A percentile compares a stretch with the other conserved stretches of the same genome.
Evolutionary conservation across 2,329 filamentous ascomycete species (phyloP).

Genomic region (Rosellinia necatrix): DNA sequence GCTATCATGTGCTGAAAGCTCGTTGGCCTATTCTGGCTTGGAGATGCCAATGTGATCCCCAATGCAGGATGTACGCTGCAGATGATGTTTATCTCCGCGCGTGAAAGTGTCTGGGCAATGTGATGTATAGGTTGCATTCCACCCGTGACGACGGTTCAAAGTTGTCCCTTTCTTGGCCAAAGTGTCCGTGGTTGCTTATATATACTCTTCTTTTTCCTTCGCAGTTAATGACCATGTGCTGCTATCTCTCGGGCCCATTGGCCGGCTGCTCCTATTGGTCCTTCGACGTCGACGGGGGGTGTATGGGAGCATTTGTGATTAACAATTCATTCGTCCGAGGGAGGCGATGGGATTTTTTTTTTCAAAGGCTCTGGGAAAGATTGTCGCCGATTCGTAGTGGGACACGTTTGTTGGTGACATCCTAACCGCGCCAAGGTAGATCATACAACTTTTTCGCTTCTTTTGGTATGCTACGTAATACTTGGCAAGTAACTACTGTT

Average conservation of each 20-base stretch:
- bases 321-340: neutral
- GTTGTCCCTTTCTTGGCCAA: neutral
- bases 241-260: slow-evolving; percentile 2
- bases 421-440: slow-evolving; percentile 9
- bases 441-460: slow-evolving; percentile 2
- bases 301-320: neutral
- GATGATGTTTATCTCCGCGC: neutral
- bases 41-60: neutral
- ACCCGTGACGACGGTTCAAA: neutral
- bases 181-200: neutral
- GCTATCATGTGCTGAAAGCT: neutral
- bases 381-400: neutral
- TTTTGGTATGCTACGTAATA: neutral
- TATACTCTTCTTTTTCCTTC: slow-evolving; percentile 4
- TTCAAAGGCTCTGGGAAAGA: neutral
- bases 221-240: slow-evolving; percentile 7
- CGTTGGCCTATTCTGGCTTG: neutral
- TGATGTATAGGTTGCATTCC: neutral
- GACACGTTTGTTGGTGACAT: neutral
- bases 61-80: neutral
- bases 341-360: neutral
- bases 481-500: neutral
- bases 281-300: no score
- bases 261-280: neutral
- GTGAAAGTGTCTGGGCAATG: neutral